These are phyloP conservation scores for Takakia lepidozioides DNA, from an alignment of 225 moss, liverwort and hornwort species.

Conservation along the genomic window DNA sequence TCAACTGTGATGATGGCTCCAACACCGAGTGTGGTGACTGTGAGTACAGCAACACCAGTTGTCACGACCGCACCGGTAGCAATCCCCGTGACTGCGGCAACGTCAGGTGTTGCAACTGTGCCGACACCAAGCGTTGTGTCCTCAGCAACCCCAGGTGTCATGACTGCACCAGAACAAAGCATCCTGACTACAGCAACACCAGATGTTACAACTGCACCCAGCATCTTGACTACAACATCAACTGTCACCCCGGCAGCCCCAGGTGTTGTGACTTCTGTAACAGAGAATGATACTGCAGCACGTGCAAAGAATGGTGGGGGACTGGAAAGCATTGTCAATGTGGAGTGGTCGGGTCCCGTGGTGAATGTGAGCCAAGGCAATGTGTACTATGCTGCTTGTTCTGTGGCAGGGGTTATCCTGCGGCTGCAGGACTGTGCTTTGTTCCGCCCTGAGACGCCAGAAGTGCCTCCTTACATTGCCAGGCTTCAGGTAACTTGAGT, in stretches of 20 bases:
- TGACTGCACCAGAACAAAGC: too few relatives aligned
- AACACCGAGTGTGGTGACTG: too few relatives aligned
- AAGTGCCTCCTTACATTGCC: conserved; percentile 55
- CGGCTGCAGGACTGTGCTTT: conserved; percentile 43
- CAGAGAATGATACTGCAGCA: conserved; percentile 6
- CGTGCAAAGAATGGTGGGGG: background rate
- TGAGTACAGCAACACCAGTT: too few relatives aligned
- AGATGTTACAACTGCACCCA: too few relatives aligned
- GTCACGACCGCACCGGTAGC: too few relatives aligned
- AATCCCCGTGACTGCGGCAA: too few relatives aligned
- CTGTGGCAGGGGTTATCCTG: conserved; percentile 38
- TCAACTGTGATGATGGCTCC: background rate
- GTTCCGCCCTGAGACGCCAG: conserved; percentile 34
- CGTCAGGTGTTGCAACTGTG: too few relatives aligned
- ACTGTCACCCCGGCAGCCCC: background rate
- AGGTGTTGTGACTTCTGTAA: background rate
- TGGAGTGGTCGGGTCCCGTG: conserved; percentile 53
- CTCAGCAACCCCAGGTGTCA: too few relatives aligned
- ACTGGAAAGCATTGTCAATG: conserved; percentile 4
- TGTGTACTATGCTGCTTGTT: conserved; percentile 40
- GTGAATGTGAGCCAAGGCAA: conserved; percentile 26
- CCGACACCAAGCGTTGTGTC: too few relatives aligned
- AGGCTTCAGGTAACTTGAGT: conserved; percentile 40
- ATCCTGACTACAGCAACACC: too few relatives aligned
- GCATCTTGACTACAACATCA: too few relatives aligned